These are phyloP conservation scores for Leccinum incarnatum DNA, from an alignment of 768 basidiomycete species.

Conservation along the genomic window DNA sequence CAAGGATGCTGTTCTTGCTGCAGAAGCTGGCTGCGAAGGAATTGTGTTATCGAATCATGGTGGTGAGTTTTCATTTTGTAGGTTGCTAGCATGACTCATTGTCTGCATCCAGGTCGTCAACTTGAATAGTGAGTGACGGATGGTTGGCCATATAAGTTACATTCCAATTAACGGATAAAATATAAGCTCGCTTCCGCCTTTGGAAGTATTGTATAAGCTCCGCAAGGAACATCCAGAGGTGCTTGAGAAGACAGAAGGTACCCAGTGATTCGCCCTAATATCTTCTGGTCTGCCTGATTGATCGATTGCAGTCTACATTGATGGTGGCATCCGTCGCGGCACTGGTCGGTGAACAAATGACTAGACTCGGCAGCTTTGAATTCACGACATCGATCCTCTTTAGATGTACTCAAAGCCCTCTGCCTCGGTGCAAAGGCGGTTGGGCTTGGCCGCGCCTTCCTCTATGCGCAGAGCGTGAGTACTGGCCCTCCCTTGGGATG, in stretches of 20 bases:
- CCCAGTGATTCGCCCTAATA: neutral
- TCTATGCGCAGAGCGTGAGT: slow-evolving; percentile 81
- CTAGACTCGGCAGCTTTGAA: neutral
- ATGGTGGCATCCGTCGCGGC: slow-evolving; percentile 73
- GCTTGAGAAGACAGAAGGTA: slow-evolving; percentile 68
- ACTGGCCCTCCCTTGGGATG: neutral
- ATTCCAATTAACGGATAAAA: slow-evolving; percentile 12
- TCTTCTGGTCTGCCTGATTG: slow-evolving; percentile 2
- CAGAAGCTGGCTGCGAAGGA: slow-evolving; percentile 80
- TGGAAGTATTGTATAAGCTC: slow-evolving; percentile 76
- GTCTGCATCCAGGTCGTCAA: slow-evolving; percentile 53
- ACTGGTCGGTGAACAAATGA: slow-evolving; percentile 50
- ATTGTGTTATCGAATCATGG: slow-evolving; percentile 93
- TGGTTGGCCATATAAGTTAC: neutral
- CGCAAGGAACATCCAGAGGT: slow-evolving; percentile 72
- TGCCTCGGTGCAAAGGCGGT: slow-evolving; percentile 87
- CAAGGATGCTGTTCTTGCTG: slow-evolving; percentile 83
- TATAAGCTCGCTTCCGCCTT: slow-evolving; percentile 64
- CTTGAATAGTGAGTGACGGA: slow-evolving; percentile 64
- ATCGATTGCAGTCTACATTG: slow-evolving; percentile 66
- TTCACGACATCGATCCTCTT: neutral
- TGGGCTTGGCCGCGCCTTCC: slow-evolving; percentile 81
- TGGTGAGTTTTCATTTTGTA: slow-evolving; percentile 40
- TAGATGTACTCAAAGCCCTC: slow-evolving; percentile 85
- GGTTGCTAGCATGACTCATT: neutral